A percentile compares a stretch with the other conserved stretches of the same genome.
Evolutionary conservation across 2,329 filamentous ascomycete species (phyloP).

Genomic region (Epichloe sibirici): DNA sequence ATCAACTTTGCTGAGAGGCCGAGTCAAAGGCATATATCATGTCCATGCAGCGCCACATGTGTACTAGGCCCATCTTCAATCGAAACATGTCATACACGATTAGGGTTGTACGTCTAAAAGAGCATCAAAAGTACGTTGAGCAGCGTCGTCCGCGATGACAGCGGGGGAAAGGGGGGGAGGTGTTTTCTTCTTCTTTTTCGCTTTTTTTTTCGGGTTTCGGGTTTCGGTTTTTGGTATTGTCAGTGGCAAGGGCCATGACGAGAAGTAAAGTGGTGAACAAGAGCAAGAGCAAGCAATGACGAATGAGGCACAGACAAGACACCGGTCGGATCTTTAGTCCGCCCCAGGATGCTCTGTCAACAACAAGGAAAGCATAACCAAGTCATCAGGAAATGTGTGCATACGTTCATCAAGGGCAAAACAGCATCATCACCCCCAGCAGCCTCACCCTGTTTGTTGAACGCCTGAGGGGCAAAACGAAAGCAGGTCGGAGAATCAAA

Average conservation of each 20-base stretch:
- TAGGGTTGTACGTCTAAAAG: neutral
- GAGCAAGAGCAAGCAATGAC: neutral
- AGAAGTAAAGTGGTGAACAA: neutral
- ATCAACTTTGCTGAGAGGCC: neutral
- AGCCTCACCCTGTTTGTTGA: neutral
- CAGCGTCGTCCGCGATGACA: neutral
- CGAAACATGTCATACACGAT: neutral
- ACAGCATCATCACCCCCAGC: neutral
- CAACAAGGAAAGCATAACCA: neutral
- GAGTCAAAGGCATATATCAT: neutral
- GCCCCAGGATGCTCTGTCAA: neutral
- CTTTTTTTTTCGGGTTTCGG: neutral
- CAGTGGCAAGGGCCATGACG: neutral
- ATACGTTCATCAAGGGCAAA: slow-evolving; percentile 4
- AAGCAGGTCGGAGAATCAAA: slow-evolving; percentile 4
- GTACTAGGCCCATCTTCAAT: neutral
- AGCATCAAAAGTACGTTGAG: neutral
- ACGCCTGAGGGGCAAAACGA: neutral
- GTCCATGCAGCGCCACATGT: neutral
- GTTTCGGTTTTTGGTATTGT: neutral
- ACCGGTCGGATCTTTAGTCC: neutral
- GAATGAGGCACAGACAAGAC: neutral
- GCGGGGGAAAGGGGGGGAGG: too few relatives aligned
- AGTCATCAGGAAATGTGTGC: slow-evolving; percentile 1
- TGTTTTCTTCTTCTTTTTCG: neutral